phyloP scores from a whole-genome alignment of 805 yeast genomes.

The Ogataea trehaloabstinens region DNA sequence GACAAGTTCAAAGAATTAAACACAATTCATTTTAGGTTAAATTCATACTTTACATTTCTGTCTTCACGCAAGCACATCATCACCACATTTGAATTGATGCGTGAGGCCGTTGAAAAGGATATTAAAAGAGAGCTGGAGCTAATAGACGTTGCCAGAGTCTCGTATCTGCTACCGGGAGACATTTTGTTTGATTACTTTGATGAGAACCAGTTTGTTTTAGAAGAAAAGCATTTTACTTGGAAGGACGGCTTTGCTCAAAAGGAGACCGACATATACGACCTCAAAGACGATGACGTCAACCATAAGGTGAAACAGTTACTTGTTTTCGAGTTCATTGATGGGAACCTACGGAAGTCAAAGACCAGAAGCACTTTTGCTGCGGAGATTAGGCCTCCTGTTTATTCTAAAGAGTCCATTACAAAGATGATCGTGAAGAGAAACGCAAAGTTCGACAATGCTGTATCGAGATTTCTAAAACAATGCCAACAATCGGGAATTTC shows the following conservation, averaged over 20 bases:
- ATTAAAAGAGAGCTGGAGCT: slow-evolving; percentile 42
- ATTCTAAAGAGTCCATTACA: slow-evolving; percentile 56
- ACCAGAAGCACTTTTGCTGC: slow-evolving; percentile 41
- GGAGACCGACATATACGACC: slow-evolving; percentile 49
- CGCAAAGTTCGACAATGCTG: slow-evolving; percentile 44
- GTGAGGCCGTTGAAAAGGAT: slow-evolving; percentile 49
- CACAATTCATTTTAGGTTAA: slow-evolving; percentile 48
- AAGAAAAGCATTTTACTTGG: slow-evolving; percentile 42
- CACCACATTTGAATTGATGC: slow-evolving; percentile 54
- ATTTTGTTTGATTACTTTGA: slow-evolving; percentile 75
- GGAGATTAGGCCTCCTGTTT: slow-evolving; percentile 48
- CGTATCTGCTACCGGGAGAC: slow-evolving; percentile 63
- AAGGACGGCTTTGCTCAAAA: slow-evolving; percentile 55
- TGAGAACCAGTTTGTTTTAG: slow-evolving; percentile 56
- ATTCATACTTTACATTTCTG: slow-evolving; percentile 61
- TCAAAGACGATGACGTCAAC: slow-evolving; percentile 37
- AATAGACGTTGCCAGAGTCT: slow-evolving; percentile 64
- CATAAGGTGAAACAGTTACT: slow-evolving; percentile 50
- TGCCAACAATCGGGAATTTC: slow-evolving; percentile 28
- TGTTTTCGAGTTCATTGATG: slow-evolving; percentile 77
- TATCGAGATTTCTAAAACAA: slow-evolving; percentile 36
- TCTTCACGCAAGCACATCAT: slow-evolving; percentile 58
- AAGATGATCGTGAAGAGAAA: slow-evolving; percentile 59
- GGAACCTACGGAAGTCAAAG: slow-evolving; percentile 48
- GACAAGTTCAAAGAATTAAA: slow-evolving; percentile 39